These are phyloP conservation scores for Populus trichocarpa DNA, from an alignment of 441 rosid species.

Conservation along the genomic window DNA sequence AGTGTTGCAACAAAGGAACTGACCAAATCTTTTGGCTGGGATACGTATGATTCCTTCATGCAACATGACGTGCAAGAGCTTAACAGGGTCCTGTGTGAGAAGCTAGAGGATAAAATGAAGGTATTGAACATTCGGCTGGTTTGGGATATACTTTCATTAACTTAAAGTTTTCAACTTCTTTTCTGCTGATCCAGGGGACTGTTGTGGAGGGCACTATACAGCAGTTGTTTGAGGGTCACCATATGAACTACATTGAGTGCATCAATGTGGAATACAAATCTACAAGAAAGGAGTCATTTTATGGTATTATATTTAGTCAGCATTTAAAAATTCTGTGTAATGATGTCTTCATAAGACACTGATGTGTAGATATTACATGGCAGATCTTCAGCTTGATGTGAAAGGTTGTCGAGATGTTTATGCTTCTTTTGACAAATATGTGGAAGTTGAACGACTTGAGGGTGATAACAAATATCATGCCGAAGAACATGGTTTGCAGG, in stretches of 20 bases:
- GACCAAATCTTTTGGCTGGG: constrained; percentile 97
- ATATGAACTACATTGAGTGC: constrained; percentile 93
- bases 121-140: constrained; percentile 33
- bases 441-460: constrained; percentile 96
- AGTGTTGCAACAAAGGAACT: constrained; percentile 87
- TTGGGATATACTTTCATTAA: constrained; percentile 8
- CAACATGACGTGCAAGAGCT: constrained; percentile 98
- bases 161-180: constrained; percentile 13
- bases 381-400: constrained; percentile 98
- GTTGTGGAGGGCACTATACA: constrained; percentile 97
- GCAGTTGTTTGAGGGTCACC: constrained; percentile 87
- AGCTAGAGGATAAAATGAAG: constrained; percentile 97
- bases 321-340: constrained; percentile 10
- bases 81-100: constrained; percentile 83
- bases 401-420: constrained; percentile 96
- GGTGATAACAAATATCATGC: constrained; percentile 97
- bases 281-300: constrained; percentile 86
- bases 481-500: constrained; percentile 93
- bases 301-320: constrained; percentile 44
- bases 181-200: constrained; percentile 56
- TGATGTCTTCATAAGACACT: constrained; percentile 6
- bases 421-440: constrained; percentile 95
- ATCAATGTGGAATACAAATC: constrained; percentile 92
- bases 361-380: constrained; percentile 18
- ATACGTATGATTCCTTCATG: constrained; percentile 89